Percentiles rank a stretch among this genome's conserved stretches.
phyloP scores from a whole-genome alignment of 139 green algal species.

The Picochlorum sp. region DNA sequence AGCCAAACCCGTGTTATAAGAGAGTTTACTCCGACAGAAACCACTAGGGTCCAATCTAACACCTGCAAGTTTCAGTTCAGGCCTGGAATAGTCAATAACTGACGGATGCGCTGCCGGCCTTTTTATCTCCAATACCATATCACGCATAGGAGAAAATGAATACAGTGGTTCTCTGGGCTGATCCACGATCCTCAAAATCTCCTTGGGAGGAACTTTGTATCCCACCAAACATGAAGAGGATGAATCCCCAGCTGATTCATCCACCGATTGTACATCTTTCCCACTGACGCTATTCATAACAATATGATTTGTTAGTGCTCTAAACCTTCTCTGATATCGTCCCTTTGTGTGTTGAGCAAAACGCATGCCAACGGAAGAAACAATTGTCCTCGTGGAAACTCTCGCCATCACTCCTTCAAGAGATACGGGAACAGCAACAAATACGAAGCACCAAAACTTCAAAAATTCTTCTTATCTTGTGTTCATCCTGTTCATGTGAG shows the following conservation, averaged over 20 bases:
- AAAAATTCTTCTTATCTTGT: no score
- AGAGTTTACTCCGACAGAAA: conserved; percentile 69
- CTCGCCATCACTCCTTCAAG: no score
- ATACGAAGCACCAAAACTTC: no score
- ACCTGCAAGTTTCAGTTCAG: conserved; percentile 90
- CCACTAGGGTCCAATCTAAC: conserved; percentile 80
- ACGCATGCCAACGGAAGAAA: no score
- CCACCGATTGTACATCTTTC: neutral
- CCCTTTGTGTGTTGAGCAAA: no score
- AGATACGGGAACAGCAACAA: no score
- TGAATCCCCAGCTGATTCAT: neutral
- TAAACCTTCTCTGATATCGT: no score
- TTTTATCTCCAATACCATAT: conserved; percentile 72
- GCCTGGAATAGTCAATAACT: conserved; percentile 78
- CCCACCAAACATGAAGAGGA: neutral
- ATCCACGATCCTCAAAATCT: conserved; percentile 88
- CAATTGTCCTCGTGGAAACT: no score
- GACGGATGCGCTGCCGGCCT: conserved; percentile 71
- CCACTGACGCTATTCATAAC: no score
- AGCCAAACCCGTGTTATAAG: conserved; percentile 47
- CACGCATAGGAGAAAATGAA: conserved; percentile 81
- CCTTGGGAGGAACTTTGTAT: conserved; percentile 71
- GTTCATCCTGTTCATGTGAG: no score
- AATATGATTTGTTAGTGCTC: no score
- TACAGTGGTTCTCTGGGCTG: conserved; percentile 64